A percentile compares a stretch with the other conserved stretches of the same genome.
phyloP scores from a whole-genome alignment of 106 monocot genomes.

The Apostasia shenzhenica region DNA sequence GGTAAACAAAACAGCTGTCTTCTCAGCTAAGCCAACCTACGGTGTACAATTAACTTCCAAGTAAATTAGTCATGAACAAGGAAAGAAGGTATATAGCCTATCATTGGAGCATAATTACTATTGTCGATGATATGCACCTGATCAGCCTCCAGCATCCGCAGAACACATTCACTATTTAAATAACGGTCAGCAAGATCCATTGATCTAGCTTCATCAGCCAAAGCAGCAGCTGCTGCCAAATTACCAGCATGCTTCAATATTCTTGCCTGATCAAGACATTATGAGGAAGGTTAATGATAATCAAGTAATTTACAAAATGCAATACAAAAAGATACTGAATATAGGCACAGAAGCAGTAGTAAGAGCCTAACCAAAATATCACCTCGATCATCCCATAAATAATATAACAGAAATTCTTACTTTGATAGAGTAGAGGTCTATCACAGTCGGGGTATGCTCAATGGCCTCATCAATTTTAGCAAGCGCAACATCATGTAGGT shows the following conservation, averaged over 20 bases:
- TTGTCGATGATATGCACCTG: constrained; percentile 35
- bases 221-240: constrained; percentile 63
- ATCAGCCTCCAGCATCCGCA: constrained; percentile 91
- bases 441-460: constrained; percentile 89
- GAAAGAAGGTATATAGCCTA: constrained; percentile 4
- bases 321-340: no score
- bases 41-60: constrained; percentile 3
- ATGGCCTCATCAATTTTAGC: constrained; percentile 94
- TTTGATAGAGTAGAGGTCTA: constrained; percentile 92
- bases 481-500: constrained; percentile 73
- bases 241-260: constrained; percentile 84
- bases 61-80: not conserved
- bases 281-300: not conserved
- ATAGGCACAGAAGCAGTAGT: no score
- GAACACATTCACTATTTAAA: constrained; percentile 92
- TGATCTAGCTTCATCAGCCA: constrained; percentile 94
- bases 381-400: no score
- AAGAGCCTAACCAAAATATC: no score
- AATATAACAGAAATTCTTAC: constrained; percentile 17
- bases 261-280: constrained; percentile 41
- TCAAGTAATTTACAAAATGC: not conserved
- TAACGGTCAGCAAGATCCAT: constrained; percentile 99
- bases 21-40: constrained; percentile 83
- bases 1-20: constrained; percentile 92
- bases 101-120: no score